Percentiles rank a stretch among this genome's conserved stretches.
phyloP scores from a whole-genome alignment of 2,329 filamentous ascomycete species.

The Hortaea sp. region DNA sequence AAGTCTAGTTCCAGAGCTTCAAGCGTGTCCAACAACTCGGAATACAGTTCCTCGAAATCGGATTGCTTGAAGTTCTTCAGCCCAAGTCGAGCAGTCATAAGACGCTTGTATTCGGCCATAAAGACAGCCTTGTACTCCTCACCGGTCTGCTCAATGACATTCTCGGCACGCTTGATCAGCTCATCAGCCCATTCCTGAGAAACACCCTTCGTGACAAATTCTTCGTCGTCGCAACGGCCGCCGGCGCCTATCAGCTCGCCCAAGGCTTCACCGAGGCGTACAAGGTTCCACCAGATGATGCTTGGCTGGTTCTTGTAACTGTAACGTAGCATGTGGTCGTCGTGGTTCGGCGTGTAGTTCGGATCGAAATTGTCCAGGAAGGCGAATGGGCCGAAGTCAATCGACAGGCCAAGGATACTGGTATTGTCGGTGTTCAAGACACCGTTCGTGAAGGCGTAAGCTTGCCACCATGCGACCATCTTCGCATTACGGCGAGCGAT shows the following conservation, averaged over 20 bases:
- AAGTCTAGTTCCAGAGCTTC: constrained; percentile 82
- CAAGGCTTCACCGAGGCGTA: constrained; percentile 77
- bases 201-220: constrained; percentile 65
- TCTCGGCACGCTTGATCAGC: constrained; percentile 72
- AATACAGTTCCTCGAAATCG: constrained; percentile 75
- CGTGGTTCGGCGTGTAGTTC: constrained; percentile 89
- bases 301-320: constrained; percentile 89
- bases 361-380: constrained; percentile 98
- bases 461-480: constrained; percentile 90
- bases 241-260: constrained; percentile 82
- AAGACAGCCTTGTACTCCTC: constrained; percentile 88
- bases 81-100: constrained; percentile 74
- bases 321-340: constrained; percentile 80
- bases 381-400: constrained; percentile 94
- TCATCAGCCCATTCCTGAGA: constrained; percentile 55
- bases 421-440: constrained; percentile 98
- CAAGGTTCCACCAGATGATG: constrained; percentile 98
- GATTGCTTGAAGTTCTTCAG: constrained; percentile 57
- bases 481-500: constrained; percentile 75
- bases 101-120: constrained; percentile 73
- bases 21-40: constrained; percentile 70
- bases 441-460: constrained; percentile 98
- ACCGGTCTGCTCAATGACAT: constrained; percentile 66
- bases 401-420: constrained; percentile 74
- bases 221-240: constrained; percentile 56